Percentiles rank a stretch among this genome's conserved stretches.
phyloP scores from a whole-genome alignment of 306 rosid genomes.

The Delonix regia region DNA sequence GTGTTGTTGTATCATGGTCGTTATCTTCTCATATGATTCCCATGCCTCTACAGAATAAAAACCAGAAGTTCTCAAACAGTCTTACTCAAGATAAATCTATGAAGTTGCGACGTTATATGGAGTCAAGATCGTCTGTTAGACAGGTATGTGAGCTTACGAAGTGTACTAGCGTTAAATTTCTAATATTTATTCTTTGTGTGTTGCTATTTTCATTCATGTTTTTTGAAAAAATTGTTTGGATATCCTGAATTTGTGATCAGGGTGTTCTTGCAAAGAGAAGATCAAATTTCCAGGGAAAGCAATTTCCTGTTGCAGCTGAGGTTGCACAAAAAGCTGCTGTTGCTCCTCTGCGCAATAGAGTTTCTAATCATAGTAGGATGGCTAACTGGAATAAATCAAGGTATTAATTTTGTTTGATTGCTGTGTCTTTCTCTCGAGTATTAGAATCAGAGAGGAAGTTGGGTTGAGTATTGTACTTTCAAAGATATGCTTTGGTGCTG shows the following conservation, averaged over 20 bases:
- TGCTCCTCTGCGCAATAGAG: slow-evolving; percentile 63
- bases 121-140: slow-evolving; percentile 78
- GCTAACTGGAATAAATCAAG: slow-evolving; percentile 84
- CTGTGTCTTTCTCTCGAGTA: not conserved
- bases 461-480: not conserved
- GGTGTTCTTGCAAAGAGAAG: slow-evolving; percentile 83
- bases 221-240: not conserved
- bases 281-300: slow-evolving; percentile 79
- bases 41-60: slow-evolving; percentile 60
- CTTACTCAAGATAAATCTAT: slow-evolving; percentile 64
- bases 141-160: slow-evolving; percentile 54
- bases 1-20: not conserved
- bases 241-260: slow-evolving; percentile 41
- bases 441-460: slow-evolving; percentile 2
- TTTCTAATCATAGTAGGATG: slow-evolving; percentile 50
- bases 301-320: slow-evolving; percentile 69
- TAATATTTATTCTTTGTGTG: not conserved
- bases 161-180: not conserved
- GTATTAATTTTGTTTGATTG: slow-evolving; percentile 43
- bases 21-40: slow-evolving; percentile 15
- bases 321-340: slow-evolving; percentile 71
- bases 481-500: slow-evolving; percentile 3
- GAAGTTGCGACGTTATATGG: slow-evolving; percentile 63
- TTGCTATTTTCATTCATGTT: not conserved
- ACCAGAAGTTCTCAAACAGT: slow-evolving; percentile 50